phyloP scores from a whole-genome alignment of 2,329 filamentous ascomycete genomes.

The Fusarium subtropicale region DNA sequence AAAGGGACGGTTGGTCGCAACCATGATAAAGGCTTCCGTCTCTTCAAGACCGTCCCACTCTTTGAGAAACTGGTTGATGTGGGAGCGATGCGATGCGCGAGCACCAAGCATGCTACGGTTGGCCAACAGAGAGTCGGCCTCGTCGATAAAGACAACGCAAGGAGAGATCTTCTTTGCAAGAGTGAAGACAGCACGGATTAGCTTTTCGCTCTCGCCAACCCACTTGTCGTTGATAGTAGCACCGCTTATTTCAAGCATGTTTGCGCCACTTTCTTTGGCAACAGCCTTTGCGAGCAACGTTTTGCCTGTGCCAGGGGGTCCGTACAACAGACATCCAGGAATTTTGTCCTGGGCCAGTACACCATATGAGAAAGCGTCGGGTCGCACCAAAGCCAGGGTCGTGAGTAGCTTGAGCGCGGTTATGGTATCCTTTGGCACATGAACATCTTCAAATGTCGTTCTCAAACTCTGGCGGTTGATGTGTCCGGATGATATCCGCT shows the following conservation, averaged over 20 bases:
- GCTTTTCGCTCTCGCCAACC: constrained; percentile 96
- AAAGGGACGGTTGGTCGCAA: constrained; percentile 94
- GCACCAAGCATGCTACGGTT: constrained; percentile 75
- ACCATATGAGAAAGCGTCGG: constrained; percentile 96
- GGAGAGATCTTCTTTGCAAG: constrained; percentile 91
- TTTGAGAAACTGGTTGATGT: constrained; percentile 95
- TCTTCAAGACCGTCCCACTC: constrained; percentile 95
- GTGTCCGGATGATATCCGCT: constrained; percentile 82
- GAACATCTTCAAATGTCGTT: constrained; percentile 89
- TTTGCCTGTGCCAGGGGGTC: constrained; percentile 84
- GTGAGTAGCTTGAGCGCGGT: constrained; percentile 91
- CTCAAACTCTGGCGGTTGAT: constrained; percentile 84
- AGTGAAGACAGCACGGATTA: constrained; percentile 90
- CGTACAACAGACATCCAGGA: constrained; percentile 87
- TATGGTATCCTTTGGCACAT: constrained; percentile 83
- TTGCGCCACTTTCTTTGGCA: constrained; percentile 74
- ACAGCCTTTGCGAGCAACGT: constrained; percentile 77
- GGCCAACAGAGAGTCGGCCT: constrained; percentile 92
- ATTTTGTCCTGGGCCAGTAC: constrained; percentile 92
- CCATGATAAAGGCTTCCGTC: constrained; percentile 94
- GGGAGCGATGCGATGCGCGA: constrained; percentile 81
- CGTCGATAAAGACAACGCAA: constrained; percentile 95
- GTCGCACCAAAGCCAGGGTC: constrained; percentile 84
- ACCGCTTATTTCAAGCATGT: constrained; percentile 87
- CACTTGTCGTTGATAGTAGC: constrained; percentile 97